Base-by-base conservation (phyloP, 192 early-diverging fungal species). In the Podila horticola region DNA sequence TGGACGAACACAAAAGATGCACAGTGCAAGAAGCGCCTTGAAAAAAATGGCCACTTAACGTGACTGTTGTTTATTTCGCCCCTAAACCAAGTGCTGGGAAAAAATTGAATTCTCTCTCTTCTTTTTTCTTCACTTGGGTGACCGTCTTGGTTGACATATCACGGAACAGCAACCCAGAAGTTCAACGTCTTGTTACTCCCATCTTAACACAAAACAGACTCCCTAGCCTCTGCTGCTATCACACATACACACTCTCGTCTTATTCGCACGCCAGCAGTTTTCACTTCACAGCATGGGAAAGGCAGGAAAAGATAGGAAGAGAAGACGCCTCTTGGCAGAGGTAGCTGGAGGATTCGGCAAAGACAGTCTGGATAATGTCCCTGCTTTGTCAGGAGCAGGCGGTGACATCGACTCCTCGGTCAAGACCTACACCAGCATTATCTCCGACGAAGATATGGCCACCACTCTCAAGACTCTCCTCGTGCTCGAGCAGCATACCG, bases 241-340 rank as follows among this genome's bases (percentile, higher is more conserved):
- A 15, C 20, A 13, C 22, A 60, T n/a, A 45, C n/a, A 60, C 63
- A 38, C 51, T 50, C 26, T 26, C 28, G 45, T 8, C 48, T 30
- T 30, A 61, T 20, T 17, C 15, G 10, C 30, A 26, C 59, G 30
- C 17, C 59, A 33, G 11, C 17, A 2, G 59, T 61, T 61, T 61
- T 19, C 3, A 30, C 15, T 31, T 13, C 17, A 30, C 38, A 50
- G 8, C 19, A 90, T 90, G 90, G 90, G 90, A 66, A 91, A 91
- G 59, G 61, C 76, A 5, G 87, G 86, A 20, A 91, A 90, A 65
- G 84, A 86, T 49, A 72, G 85, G 28, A 90, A 91, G 75, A 72
- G 86, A 20, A 84, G 89, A 74, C 82, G 84, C 66, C 83, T 91
- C 45, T 70, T 83, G 71, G 84, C 87, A 34, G 68, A 79, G 45